Percentiles rank a stretch among this genome's conserved stretches.
Evolutionary conservation across 441 rosid genomes (phyloP).

Genomic region (Capsella rubella): DNA sequence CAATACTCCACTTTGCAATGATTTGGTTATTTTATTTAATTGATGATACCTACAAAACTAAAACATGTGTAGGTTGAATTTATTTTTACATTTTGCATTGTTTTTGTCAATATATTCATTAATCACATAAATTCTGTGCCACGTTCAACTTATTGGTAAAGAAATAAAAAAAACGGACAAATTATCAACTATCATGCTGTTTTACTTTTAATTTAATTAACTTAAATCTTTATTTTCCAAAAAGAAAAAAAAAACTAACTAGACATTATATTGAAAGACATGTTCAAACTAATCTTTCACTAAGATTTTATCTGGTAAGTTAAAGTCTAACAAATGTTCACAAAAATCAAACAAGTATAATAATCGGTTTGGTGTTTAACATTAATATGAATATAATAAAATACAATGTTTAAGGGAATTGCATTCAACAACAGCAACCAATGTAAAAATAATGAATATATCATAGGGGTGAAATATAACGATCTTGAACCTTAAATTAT

Average conservation of each 20-base stretch:
- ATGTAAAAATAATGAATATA: not conserved
- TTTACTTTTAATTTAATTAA: no score
- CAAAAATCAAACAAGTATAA: not conserved
- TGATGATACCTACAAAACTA: not conserved
- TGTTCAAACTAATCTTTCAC: not conserved
- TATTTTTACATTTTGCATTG: no score
- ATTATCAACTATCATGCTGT: no score
- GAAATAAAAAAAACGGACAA: no score
- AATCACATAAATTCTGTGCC: no score
- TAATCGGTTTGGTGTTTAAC: not conserved
- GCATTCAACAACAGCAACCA: not conserved
- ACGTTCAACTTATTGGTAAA: no score
- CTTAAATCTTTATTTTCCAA: no score
- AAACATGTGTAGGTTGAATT: not conserved
- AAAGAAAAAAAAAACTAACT: not conserved
- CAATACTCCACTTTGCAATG: constrained; percentile 7
- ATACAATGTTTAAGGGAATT: not conserved
- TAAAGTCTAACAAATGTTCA: not conserved
- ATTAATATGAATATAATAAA: not conserved
- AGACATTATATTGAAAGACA: no score
- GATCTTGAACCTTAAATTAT: not conserved
- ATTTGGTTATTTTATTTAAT: not conserved
- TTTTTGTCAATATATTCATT: no score
- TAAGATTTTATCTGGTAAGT: not conserved
- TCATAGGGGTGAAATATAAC: not conserved